These are phyloP conservation scores for Tetrapisispora pingtungensis DNA, from an alignment of 805 yeast species.

Conservation along the genomic window DNA sequence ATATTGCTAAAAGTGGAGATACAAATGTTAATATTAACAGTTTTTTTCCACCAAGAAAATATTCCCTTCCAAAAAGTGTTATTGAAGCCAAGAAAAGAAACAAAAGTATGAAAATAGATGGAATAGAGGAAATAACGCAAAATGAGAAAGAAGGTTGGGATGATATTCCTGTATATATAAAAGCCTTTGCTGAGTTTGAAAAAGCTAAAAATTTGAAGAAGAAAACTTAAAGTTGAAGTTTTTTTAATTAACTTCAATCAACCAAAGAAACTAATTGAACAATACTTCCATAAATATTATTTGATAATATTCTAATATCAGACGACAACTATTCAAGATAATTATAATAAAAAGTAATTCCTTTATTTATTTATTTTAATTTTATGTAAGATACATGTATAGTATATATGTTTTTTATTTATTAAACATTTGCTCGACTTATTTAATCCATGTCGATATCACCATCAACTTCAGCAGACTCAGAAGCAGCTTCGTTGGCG, in stretches of 20 bases:
- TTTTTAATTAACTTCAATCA: too few relatives aligned
- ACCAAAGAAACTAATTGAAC: neutral
- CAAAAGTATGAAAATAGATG: conserved; percentile 6
- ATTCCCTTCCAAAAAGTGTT: conserved; percentile 28
- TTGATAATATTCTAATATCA: neutral
- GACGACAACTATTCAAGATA: too few relatives aligned
- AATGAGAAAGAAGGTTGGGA: conserved; percentile 35
- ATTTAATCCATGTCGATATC: conserved; percentile 23
- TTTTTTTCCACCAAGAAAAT: conserved; percentile 28
- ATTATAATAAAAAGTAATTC: too few relatives aligned
- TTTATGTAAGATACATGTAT: neutral
- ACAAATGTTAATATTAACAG: conserved; percentile 6
- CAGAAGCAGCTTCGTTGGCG: conserved; percentile 27
- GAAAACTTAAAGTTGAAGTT: neutral
- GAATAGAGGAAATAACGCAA: conserved; percentile 6
- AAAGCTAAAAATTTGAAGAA: conserved; percentile 41
- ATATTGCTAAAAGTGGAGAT: conserved; percentile 1
- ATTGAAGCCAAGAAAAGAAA: conserved; percentile 22
- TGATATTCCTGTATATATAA: conserved; percentile 63
- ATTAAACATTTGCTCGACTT: neutral
- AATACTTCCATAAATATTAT: neutral
- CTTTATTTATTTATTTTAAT: too few relatives aligned
- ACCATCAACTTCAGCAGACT: conserved; percentile 22
- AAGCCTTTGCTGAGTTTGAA: conserved; percentile 79
- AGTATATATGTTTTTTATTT: neutral